These are phyloP conservation scores for Talaromyces sp. DNA, from an alignment of 2,329 filamentous ascomycete species.

Conservation along the genomic window DNA sequence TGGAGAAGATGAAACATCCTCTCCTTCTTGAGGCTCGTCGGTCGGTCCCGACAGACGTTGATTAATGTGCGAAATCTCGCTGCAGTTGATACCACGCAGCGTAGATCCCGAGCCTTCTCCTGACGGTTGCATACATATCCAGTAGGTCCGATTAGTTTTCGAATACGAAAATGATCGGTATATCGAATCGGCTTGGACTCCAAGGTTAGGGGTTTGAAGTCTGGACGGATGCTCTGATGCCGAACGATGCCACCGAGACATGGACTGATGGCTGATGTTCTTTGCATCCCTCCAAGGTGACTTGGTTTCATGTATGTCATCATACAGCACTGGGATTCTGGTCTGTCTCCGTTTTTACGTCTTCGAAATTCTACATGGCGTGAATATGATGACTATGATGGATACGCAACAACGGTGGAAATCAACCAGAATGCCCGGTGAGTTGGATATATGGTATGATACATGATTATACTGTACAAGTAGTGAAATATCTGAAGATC, in stretches of 20 bases:
- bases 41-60: neutral
- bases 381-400: neutral
- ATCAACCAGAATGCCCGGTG: neutral
- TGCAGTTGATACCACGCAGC: neutral
- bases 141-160: neutral
- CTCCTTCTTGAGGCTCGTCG: neutral
- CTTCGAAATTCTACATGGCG: neutral
- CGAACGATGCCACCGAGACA: conserved; percentile 11
- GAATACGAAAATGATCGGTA: neutral
- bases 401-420: neutral
- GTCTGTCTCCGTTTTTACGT: neutral
- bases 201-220: neutral
- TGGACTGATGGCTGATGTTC: neutral
- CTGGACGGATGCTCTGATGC: conserved; percentile 5
- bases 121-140: neutral
- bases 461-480: conserved; percentile 8
- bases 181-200: neutral
- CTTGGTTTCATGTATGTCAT: neutral
- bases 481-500: conserved; percentile 13
- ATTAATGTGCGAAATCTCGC: neutral
- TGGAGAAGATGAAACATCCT: neutral
- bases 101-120: neutral
- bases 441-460: conserved; percentile 6
- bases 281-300: neutral
- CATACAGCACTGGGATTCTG: too few species aligned